Conservation (phyloP, 306 rosid genomes). For the Acacia confusa region DNA sequence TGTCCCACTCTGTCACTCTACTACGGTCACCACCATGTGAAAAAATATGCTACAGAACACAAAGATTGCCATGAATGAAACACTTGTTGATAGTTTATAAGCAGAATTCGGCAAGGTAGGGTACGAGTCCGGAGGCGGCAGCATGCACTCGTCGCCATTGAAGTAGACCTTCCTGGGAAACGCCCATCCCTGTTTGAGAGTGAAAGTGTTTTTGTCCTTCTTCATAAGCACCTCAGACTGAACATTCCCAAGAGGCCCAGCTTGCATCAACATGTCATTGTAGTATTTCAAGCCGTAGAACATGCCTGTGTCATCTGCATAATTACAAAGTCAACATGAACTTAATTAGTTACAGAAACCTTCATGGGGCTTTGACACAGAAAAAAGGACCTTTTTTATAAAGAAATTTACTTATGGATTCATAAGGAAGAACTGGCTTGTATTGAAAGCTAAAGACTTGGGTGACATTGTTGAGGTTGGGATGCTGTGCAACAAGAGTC, state of each 20-base stretch:
- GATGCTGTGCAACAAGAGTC: slow-evolving; percentile 87
- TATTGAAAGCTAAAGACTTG: slow-evolving; percentile 90
- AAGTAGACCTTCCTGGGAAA: slow-evolving; percentile 92
- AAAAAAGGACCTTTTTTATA: neutral
- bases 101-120: slow-evolving; percentile 84
- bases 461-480: slow-evolving; percentile 87
- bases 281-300: slow-evolving; percentile 88
- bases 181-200: slow-evolving; percentile 91
- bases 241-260: slow-evolving; percentile 83
- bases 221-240: slow-evolving; percentile 82
- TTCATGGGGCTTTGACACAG: slow-evolving; percentile 1
- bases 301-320: slow-evolving; percentile 95
- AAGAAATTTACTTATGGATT: slow-evolving; percentile 72
- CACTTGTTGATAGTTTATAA: slow-evolving; percentile 21
- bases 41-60: slow-evolving; percentile 38
- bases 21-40: slow-evolving; percentile 33
- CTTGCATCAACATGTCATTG: slow-evolving; percentile 88
- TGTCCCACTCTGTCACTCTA: slow-evolving; percentile 12
- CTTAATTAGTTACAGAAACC: neutral
- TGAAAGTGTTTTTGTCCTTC: slow-evolving; percentile 72
- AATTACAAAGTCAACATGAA: slow-evolving; percentile 4
- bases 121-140: slow-evolving; percentile 85
- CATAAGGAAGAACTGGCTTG: slow-evolving; percentile 80
- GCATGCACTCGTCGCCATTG: slow-evolving; percentile 90
- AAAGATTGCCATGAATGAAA: slow-evolving; percentile 29